phyloP scores from a whole-genome alignment of 2,329 filamentous ascomycete genomes.

The Colletotrichum eleusines region DNA sequence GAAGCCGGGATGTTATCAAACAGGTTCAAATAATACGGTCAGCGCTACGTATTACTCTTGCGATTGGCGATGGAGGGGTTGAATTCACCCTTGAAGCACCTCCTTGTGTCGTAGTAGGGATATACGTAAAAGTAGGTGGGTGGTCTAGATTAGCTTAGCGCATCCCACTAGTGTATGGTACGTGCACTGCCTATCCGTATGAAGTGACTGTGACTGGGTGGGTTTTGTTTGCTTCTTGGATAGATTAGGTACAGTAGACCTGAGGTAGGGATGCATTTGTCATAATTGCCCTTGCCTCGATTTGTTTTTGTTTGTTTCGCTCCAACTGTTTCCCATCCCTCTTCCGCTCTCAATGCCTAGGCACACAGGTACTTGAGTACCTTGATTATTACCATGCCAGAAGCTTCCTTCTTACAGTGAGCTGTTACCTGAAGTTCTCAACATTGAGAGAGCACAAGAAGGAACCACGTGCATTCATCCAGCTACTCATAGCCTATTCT shows the following conservation, averaged over 20 bases:
- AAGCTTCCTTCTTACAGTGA: neutral
- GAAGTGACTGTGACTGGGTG: too few species aligned
- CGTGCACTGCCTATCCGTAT: too few species aligned
- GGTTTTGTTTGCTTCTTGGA: too few species aligned
- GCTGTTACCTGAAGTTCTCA: neutral
- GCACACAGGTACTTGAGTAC: neutral
- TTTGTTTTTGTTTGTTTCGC: neutral
- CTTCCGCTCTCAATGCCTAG: neutral
- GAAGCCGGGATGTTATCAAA: neutral
- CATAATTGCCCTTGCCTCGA: too few species aligned
- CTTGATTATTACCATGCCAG: neutral
- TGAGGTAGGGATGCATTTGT: too few species aligned
- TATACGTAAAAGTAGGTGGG: neutral
- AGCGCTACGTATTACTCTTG: neutral
- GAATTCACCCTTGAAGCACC: neutral
- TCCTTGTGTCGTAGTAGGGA: neutral
- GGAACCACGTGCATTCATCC: neutral
- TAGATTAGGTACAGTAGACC: too few species aligned
- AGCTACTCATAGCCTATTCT: neutral
- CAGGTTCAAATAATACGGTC: neutral
- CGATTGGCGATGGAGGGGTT: neutral
- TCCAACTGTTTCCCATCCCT: too few species aligned
- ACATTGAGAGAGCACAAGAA: neutral
- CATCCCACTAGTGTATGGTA: too few species aligned
- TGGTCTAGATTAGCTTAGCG: neutral